A percentile compares a stretch with the other conserved stretches of the same genome.
phyloP scores from a whole-genome alignment of 805 yeast genomes.

The Wickerhamiella sergipiensis region DNA sequence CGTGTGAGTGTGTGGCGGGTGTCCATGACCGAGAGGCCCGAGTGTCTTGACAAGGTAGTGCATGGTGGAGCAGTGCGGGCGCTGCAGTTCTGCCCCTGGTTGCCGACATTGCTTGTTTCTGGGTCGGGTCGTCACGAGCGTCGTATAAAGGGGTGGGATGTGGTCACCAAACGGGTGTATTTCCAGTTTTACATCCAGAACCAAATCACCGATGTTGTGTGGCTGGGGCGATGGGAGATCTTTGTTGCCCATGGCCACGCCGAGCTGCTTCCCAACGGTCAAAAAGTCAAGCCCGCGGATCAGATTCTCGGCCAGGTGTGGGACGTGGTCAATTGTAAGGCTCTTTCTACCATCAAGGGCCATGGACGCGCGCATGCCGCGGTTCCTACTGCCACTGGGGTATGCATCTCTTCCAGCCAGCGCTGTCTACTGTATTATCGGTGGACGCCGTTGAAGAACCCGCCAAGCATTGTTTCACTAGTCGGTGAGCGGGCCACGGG shows the following conservation, averaged over 20 bases:
- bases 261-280: slow-evolving; percentile 51
- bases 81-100: slow-evolving; percentile 84
- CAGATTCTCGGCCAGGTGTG: slow-evolving; percentile 1
- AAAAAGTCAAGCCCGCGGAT: slow-evolving; percentile 24
- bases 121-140: slow-evolving; percentile 85
- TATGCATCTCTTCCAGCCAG: not conserved
- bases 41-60: slow-evolving; percentile 34
- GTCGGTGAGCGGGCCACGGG: not conserved
- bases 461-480: not conserved
- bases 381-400: not conserved
- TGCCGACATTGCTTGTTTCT: slow-evolving; percentile 62
- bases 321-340: slow-evolving; percentile 27
- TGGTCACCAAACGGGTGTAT: slow-evolving; percentile 76
- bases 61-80: slow-evolving; percentile 89
- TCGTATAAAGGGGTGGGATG: slow-evolving; percentile 41
- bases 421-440: not conserved
- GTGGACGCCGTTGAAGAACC: not conserved
- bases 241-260: slow-evolving; percentile 78
- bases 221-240: slow-evolving; percentile 59
- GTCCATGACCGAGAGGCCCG: slow-evolving; percentile 29
- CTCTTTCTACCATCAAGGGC: slow-evolving; percentile 44
- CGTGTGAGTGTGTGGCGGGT: slow-evolving; percentile 68
- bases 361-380: slow-evolving; percentile 23
- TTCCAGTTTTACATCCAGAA: slow-evolving; percentile 47
- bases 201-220: slow-evolving; percentile 65